Base-by-base conservation (phyloP, 306 rosid species). In the Gynostemma pentaphyllum region DNA sequence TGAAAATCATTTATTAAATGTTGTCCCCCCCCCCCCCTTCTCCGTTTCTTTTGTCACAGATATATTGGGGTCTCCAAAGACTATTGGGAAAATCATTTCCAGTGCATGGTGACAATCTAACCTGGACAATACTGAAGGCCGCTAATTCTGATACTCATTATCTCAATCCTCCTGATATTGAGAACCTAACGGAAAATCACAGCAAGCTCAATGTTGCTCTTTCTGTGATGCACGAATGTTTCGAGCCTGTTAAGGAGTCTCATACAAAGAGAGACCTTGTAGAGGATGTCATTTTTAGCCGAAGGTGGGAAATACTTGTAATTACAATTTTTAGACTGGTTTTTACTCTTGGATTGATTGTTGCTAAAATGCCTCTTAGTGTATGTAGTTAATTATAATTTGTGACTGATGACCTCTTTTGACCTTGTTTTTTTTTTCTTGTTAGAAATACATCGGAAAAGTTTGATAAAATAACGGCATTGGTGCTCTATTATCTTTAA, bases 151-250 rank as follows among this genome's bases (percentile, higher is more conserved):
- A 80, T 65, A 53, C 41, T 47, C 52, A 68, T 57, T 39, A 37
- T 67, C 24, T 54, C 50, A 53, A 45, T 61, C 62, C 59, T 36
- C 29, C 24, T 62, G 55, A 72, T 49, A 54, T 47, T 8, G 79
- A 71, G 54, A 78, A 52, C 45, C 30, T 49, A 62, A 78, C 75
- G 4, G 95, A 84, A 76, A 77, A 67, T 69, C 67, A 74, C 64
- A 72, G 78, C 90, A 86, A 77, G 75, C 95, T 92, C 39, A 84
- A 72, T 78, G 71, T 86, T 63, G 95, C 99, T 24, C 85, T 92
- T 66, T 76, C 68, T 4, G 69, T 92, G 81, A 84, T 92, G 84
- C 96, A 86, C 45, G 96, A 92, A 71, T 88, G 96, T 72, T 92
- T 92, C 59, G 83, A 84, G 79, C 95, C 95, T n/a, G 72, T 86